Base-by-base conservation (phyloP, 208 protist species). In the Vickermania spadyakhi region DNA sequence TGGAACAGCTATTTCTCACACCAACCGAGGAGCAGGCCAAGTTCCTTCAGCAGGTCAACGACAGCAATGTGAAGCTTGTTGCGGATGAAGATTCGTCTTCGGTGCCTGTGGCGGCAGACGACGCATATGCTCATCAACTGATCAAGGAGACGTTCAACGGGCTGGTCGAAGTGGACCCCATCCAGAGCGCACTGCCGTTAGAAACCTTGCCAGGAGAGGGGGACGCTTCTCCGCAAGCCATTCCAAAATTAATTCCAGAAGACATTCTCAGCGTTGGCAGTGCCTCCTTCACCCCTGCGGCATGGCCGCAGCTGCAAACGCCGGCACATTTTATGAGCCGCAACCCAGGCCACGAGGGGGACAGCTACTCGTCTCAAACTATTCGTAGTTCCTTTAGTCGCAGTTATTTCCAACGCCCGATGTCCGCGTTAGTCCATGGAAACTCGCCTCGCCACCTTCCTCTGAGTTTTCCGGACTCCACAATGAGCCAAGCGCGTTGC, bases 1-100 rank as follows among this genome's bases (percentile, higher is more conserved):
- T 94, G 5, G 82, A 91, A 60, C 84, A 91, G 68, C 74, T 88
- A 22, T 75, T 94, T 57, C 75, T 94, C 21, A 77, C 73, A 23
- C 69, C 79, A 22, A 79, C 84, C 21, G 76, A 75, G 50, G 65
- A 75, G 45, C 82, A 89, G 73, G 73, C 81, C 21, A 59, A 58
- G 2, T 91, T 94, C 30, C 69, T 94, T 22, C 72, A 71, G 22
- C 88, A 90, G 63, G 68, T 94, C 3, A 91, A 88, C 61, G 56
- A 79, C 53, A 91, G 82, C 72, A 85, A 86, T 57, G 77, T 94
- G 59, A 83, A 75, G 27, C 78, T 90, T 50, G 64, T 90, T 30
- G 77, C 77, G 26, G 76, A 81, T 52, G 75, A 82, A n/a, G 74
- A 68, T 26, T 64, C 56, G 5, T 36, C 36, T 3, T 30, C 31